These are phyloP conservation scores for Aristolochia fimbriata DNA, from an alignment of 164 flowering plant genomes.

Conservation along the genomic window DNA sequence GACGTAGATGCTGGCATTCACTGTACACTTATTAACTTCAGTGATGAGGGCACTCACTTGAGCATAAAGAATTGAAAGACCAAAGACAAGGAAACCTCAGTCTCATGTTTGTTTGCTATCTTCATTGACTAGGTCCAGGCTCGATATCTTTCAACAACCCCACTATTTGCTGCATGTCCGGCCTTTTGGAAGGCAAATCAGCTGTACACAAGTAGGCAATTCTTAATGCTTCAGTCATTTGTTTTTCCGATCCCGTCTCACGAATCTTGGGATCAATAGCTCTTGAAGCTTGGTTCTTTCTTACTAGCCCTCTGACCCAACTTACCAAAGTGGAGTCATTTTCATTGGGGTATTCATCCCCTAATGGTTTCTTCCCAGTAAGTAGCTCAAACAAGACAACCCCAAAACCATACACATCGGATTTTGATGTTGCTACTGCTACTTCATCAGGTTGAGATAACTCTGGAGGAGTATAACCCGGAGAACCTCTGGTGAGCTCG, in stretches of 20 bases:
- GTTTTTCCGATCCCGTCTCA: conserved; percentile 38
- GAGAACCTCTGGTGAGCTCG: conserved; percentile 32
- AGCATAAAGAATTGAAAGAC: not conserved
- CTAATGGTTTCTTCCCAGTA: conserved; percentile 70
- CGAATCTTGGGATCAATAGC: conserved; percentile 64
- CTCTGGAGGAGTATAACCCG: conserved; percentile 66
- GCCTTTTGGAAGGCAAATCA: conserved; percentile 69
- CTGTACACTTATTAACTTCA: conserved; percentile 13
- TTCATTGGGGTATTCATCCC: conserved; percentile 52
- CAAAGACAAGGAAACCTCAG: not conserved
- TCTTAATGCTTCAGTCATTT: conserved; percentile 74
- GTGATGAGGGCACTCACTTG: not conserved
- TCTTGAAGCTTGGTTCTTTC: conserved; percentile 35
- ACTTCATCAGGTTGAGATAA: conserved; percentile 19
- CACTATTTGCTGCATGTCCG: conserved; percentile 88
- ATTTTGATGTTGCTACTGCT: conserved; percentile 41
- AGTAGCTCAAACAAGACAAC: conserved; percentile 69
- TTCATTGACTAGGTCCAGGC: conserved; percentile 25
- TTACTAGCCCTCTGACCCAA: conserved; percentile 69
- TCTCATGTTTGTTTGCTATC: conserved; percentile 1
- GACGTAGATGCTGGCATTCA: conserved; percentile 1
- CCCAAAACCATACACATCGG: conserved; percentile 79
- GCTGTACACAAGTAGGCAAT: conserved; percentile 89
- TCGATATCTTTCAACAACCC: conserved; percentile 85
- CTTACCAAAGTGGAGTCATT: conserved; percentile 45